phyloP scores from a whole-genome alignment of 306 rosid species.

The Purshia tridentata region DNA sequence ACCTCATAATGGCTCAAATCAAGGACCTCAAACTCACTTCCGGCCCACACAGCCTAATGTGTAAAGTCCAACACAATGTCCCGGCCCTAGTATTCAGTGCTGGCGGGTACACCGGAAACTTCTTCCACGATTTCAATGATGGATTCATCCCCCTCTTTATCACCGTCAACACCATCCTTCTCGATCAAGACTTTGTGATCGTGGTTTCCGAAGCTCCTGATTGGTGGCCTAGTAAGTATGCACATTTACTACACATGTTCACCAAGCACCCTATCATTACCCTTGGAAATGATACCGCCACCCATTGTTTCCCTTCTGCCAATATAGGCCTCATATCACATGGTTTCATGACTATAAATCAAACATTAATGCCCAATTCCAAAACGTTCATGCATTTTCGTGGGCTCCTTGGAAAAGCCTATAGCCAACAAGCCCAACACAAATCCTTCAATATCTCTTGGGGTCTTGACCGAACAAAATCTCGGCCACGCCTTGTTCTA shows the following conservation, averaged over 20 bases:
- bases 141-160: slow-evolving; percentile 56
- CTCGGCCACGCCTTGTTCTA: slow-evolving; percentile 20
- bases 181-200: slow-evolving; percentile 30
- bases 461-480: not conserved
- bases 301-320: slow-evolving; percentile 45
- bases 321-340: slow-evolving; percentile 43
- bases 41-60: slow-evolving; percentile 27
- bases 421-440: not conserved
- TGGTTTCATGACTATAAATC: slow-evolving; percentile 38
- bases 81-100: slow-evolving; percentile 52
- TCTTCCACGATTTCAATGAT: slow-evolving; percentile 53
- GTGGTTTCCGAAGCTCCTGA: slow-evolving; percentile 28
- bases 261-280: slow-evolving; percentile 31
- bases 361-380: slow-evolving; percentile 30
- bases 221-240: slow-evolving; percentile 50
- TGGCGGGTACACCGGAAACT: slow-evolving; percentile 53
- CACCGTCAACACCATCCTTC: slow-evolving; percentile 36
- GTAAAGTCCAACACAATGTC: slow-evolving; percentile 36
- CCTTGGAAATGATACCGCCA: slow-evolving; percentile 11
- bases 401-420: slow-evolving; percentile 22
- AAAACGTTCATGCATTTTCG: slow-evolving; percentile 37
- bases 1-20: slow-evolving; percentile 26
- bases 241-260: slow-evolving; percentile 24
- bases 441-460: not conserved
- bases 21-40: slow-evolving; percentile 36